These are phyloP conservation scores for Phytophthora ramorum DNA, from an alignment of 352 stramenopile species.

Conservation along the genomic window DNA sequence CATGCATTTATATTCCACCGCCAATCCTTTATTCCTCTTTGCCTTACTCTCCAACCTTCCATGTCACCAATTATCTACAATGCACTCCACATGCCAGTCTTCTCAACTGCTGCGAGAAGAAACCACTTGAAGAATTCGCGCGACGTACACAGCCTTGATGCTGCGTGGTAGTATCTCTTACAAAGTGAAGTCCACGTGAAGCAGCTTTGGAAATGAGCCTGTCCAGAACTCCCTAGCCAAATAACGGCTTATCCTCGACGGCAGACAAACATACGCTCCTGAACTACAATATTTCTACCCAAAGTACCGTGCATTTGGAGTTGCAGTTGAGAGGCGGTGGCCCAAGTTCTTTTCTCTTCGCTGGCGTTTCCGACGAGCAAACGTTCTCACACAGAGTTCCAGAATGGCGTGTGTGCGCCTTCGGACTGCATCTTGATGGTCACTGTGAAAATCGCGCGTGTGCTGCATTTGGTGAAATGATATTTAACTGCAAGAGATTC, in stretches of 20 bases:
- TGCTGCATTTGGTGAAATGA: slow-evolving; percentile 21
- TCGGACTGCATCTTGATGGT: slow-evolving; percentile 43
- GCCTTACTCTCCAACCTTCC: too few species aligned
- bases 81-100: too few species aligned
- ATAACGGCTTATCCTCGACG: slow-evolving; percentile 11
- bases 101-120: too few species aligned
- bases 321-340: slow-evolving; percentile 7
- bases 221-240: too few species aligned
- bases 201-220: too few species aligned
- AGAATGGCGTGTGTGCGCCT: slow-evolving; percentile 10
- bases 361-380: slow-evolving; percentile 3
- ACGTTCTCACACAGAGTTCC: slow-evolving; percentile 1
- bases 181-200: background rate
- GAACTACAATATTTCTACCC: slow-evolving; percentile 12
- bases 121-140: too few species aligned
- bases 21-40: too few species aligned
- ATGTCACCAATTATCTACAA: too few species aligned
- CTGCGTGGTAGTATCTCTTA: background rate
- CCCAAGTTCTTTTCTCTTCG: background rate
- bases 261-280: slow-evolving; percentile 5
- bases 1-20: too few species aligned
- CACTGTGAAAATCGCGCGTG: slow-evolving; percentile 18
- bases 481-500: slow-evolving; percentile 21
- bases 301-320: slow-evolving; percentile 3
- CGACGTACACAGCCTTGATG: too few species aligned